Evolutionary conservation across 2,329 filamentous ascomycete genomes (phyloP), one percentile per base, ranked within the genome.

Genomic region (Pleurostoma richardsiae): DNA sequence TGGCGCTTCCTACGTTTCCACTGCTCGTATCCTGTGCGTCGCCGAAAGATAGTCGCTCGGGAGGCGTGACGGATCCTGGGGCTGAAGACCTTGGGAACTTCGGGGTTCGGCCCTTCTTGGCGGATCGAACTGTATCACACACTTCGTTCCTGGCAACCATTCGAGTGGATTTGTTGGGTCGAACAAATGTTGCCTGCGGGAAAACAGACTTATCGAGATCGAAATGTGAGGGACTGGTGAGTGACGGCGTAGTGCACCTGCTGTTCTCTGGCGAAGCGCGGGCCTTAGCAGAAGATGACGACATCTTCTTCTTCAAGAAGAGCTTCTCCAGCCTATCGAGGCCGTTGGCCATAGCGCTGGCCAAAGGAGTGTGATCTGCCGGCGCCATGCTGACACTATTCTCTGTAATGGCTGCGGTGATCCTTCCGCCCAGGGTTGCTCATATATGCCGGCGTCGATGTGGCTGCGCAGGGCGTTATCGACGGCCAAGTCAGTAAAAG

Each of bases 91-190:
- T 36, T n/a, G 8, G 33, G 33, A n/a, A 19, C 19, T 36, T 8
- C 8, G 33, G n/a, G 33, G 33, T 8, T 8, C 8, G 33, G 8
- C n/a, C n/a, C 33, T 36, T 36, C 8, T 8, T 36, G 8, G 33
- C 8, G 33, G 8, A n/a, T 36, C n/a, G 33, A 36, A 36, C 33
- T 36, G n/a, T n/a, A 36, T 36, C 26, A n/a, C 42, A 52, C 19
- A 54, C 54, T 56, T 76, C 76, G 42, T 80, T 73, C 42, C 79
- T 70, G n/a, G 79, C 77, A 41, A 71, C 63, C 79, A 83, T 82
- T 28, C 75, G 71, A 46, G 67, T 69, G 11, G 71, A 68, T 36
- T 69, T 19, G 19, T 19, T 80, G 29, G 79, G 79, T 41, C 75
- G 69, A 51, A 83, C 77, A 53, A 79, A 83, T 1, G 76, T 77